A percentile compares a stretch with the other conserved stretches of the same genome.
phyloP scores from a whole-genome alignment of 805 yeast species.

The Kuraishia molischiana region DNA sequence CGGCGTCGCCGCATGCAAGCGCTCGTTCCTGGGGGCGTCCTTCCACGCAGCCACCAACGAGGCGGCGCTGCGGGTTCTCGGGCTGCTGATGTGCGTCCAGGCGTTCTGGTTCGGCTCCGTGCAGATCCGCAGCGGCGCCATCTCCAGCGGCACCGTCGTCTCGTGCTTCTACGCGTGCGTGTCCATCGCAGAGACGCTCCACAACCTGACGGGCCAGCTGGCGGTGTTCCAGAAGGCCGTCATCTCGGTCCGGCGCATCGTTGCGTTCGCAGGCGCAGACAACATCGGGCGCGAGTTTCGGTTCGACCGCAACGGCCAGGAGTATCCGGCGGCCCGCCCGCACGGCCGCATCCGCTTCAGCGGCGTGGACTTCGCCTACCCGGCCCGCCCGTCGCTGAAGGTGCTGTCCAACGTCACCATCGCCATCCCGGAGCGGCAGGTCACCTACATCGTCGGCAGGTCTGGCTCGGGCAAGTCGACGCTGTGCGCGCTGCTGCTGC shows the following conservation, averaged over 20 bases:
- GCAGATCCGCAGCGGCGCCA: slow-evolving; percentile 41
- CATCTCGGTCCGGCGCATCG: slow-evolving; percentile 51
- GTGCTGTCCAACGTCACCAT: slow-evolving; percentile 41
- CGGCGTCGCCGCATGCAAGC: slow-evolving; percentile 19
- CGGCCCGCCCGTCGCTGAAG: slow-evolving; percentile 36
- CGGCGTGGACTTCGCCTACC: slow-evolving; percentile 55
- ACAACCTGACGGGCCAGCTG: slow-evolving; percentile 44
- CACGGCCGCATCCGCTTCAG: slow-evolving; percentile 44
- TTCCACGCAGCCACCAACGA: slow-evolving; percentile 43
- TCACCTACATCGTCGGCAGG: slow-evolving; percentile 67
- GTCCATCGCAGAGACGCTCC: slow-evolving; percentile 53
- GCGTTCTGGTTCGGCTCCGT: slow-evolving; percentile 87
- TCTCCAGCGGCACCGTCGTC: slow-evolving; percentile 54
- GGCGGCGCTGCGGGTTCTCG: slow-evolving; percentile 44
- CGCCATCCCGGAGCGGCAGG: slow-evolving; percentile 29
- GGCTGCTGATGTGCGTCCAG: slow-evolving; percentile 74
- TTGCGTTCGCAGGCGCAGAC: slow-evolving; percentile 22
- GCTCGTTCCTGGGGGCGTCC: slow-evolving; percentile 32
- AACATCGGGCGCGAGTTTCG: too few species aligned
- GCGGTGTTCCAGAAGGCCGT: slow-evolving; percentile 61
- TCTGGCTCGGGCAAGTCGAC: slow-evolving; percentile 97
- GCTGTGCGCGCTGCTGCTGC: slow-evolving; percentile 48
- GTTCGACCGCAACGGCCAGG: neutral
- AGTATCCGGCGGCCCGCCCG: slow-evolving; percentile 16
- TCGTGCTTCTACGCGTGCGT: slow-evolving; percentile 81